A percentile compares a stretch with the other conserved stretches of the same genome.
phyloP scores from a whole-genome alignment of 176 grass and related monocot species.

The Pharus latifolius region DNA sequence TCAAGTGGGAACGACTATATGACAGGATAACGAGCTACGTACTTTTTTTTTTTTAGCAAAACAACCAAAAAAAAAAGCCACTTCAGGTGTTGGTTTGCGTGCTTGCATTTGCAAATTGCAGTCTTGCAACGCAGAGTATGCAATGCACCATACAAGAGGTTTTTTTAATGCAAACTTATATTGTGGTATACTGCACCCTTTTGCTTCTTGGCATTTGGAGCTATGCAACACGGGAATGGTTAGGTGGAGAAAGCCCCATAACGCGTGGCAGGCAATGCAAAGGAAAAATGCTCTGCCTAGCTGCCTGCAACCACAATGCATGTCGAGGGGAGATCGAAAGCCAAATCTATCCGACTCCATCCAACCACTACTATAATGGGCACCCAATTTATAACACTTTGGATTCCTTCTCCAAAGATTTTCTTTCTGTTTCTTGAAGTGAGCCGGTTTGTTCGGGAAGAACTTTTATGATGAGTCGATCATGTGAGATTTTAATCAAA shows the following conservation, averaged over 20 bases:
- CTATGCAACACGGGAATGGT: constrained; percentile 5
- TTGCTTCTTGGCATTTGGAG: constrained; percentile 12
- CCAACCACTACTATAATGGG: not conserved
- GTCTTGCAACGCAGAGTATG: not conserved
- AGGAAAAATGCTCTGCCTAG: not conserved
- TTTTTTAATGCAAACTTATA: not conserved
- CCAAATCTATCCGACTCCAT: not conserved
- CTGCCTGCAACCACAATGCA: not conserved
- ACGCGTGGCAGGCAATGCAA: not conserved
- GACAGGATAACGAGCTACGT: not conserved
- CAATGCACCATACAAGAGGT: not conserved
- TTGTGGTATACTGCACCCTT: too few species aligned
- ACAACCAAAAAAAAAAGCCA: not conserved
- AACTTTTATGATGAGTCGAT: too few species aligned
- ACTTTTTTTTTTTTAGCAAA: too few species aligned
- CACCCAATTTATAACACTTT: not conserved
- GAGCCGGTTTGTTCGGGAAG: too few species aligned
- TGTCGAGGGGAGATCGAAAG: not conserved
- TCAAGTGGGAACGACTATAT: not conserved
- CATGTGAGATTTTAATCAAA: too few species aligned
- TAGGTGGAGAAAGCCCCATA: not conserved
- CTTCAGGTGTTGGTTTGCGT: not conserved
- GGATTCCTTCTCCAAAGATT: not conserved
- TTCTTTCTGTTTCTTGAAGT: too few species aligned
- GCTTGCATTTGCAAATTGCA: not conserved